Conservation (phyloP, 2,329 filamentous ascomycete genomes). For the Cercospora sp. region DNA sequence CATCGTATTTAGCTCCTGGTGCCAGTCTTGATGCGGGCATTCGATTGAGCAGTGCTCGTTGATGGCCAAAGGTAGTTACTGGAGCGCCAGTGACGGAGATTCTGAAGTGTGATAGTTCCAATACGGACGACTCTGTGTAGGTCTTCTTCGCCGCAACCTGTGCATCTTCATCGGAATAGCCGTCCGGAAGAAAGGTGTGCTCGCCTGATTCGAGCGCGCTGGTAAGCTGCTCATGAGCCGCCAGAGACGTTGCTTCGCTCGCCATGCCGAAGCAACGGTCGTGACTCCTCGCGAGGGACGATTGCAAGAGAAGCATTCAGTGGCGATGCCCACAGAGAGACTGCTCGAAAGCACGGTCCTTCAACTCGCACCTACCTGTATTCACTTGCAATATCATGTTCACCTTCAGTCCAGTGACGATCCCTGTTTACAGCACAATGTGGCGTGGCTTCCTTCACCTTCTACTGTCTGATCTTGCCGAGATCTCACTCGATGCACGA, state of each 20-base stretch:
- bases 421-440: not conserved
- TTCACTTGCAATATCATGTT: not conserved
- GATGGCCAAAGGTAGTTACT: constrained; percentile 27
- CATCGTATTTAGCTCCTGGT: constrained; percentile 40
- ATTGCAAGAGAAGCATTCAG: not conserved
- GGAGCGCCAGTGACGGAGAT: not conserved
- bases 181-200: not conserved
- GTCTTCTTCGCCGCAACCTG: not conserved
- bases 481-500: not conserved
- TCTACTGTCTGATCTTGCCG: not conserved
- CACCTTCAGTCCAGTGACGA: not conserved
- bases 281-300: not conserved
- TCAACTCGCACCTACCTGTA: not conserved
- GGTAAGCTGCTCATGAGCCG: not conserved
- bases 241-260: not conserved
- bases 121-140: not conserved
- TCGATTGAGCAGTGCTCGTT: constrained; percentile 34
- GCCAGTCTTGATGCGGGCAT: constrained; percentile 50
- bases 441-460: not conserved
- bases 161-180: not conserved
- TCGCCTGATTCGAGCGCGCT: too few relatives aligned
- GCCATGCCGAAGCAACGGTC: not conserved
- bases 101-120: not conserved
- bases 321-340: not conserved
- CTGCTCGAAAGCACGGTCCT: not conserved